These are phyloP conservation scores for Gymnopilus junonius DNA, from an alignment of 768 basidiomycete species.

Conservation along the genomic window DNA sequence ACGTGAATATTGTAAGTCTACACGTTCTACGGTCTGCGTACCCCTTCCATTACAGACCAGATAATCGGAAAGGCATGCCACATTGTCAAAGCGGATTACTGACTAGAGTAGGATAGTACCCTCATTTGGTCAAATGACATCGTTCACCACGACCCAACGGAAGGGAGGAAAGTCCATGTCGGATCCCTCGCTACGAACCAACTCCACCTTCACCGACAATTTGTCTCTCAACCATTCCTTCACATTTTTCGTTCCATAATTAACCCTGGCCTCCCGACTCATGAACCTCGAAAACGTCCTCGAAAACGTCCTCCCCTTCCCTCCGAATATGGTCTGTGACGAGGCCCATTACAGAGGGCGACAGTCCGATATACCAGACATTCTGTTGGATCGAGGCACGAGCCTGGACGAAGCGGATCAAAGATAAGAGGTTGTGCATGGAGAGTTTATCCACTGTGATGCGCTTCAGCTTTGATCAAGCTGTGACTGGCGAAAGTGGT, in stretches of 20 bases:
- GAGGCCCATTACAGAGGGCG: too few species aligned
- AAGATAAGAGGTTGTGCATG: background rate
- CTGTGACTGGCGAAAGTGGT: background rate
- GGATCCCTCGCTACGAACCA: background rate
- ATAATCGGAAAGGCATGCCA: too few species aligned
- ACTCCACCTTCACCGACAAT: background rate
- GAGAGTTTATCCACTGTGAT: background rate
- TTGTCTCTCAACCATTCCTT: background rate
- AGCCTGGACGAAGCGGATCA: background rate
- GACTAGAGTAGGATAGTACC: too few species aligned
- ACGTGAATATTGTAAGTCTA: too few species aligned
- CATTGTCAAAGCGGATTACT: too few species aligned
- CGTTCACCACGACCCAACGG: too few species aligned
- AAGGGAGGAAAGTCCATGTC: background rate
- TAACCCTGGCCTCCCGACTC: too few species aligned
- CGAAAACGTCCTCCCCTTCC: background rate
- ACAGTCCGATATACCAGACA: background rate
- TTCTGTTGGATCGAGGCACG: background rate
- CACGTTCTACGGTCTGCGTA: too few species aligned
- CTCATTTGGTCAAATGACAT: too few species aligned
- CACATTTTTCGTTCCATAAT: background rate
- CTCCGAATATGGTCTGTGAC: too few species aligned
- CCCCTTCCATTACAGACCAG: too few species aligned
- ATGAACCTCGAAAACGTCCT: background rate
- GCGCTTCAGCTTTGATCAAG: background rate